phyloP scores from a whole-genome alignment of 306 rosid genomes.

The Begonia peltatifolia region DNA sequence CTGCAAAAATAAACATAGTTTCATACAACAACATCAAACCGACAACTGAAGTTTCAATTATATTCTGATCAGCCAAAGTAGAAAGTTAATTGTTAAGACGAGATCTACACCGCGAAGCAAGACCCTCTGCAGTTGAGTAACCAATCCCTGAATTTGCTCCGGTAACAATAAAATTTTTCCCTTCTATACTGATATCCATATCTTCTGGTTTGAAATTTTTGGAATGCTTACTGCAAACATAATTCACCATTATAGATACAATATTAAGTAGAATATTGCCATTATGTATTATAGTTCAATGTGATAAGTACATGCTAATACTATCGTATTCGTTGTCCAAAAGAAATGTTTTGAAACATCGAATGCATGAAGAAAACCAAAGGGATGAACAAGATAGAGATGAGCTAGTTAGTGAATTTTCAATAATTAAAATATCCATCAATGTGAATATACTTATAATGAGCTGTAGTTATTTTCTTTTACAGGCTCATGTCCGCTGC shows the following conservation, averaged over 20 bases:
- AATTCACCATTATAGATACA: neutral
- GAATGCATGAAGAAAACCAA: too few relatives aligned
- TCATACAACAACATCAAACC: neutral
- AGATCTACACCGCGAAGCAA: conserved; percentile 58
- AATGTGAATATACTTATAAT: too few relatives aligned
- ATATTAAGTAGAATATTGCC: conserved; percentile 1
- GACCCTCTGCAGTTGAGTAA: conserved; percentile 74
- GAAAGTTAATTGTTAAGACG: conserved; percentile 6
- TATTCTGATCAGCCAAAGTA: neutral
- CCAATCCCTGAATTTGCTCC: conserved; percentile 98
- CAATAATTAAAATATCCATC: too few relatives aligned
- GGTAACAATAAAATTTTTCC: conserved; percentile 80
- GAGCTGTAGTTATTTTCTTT: too few relatives aligned
- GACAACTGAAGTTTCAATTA: too few relatives aligned
- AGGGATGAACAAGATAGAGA: neutral
- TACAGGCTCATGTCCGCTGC: too few relatives aligned
- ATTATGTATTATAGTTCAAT: too few relatives aligned
- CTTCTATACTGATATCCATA: conserved; percentile 32
- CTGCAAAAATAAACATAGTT: conserved; percentile 18
- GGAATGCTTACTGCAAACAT: conserved; percentile 48
- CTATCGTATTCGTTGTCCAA: too few relatives aligned
- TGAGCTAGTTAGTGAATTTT: neutral
- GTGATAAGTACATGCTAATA: neutral
- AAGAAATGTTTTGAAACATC: too few relatives aligned
- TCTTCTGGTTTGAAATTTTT: conserved; percentile 69